A percentile compares a stretch with the other conserved stretches of the same genome.
phyloP scores from a whole-genome alignment of 768 basidiomycete species.

The Calvatia gigantea region DNA sequence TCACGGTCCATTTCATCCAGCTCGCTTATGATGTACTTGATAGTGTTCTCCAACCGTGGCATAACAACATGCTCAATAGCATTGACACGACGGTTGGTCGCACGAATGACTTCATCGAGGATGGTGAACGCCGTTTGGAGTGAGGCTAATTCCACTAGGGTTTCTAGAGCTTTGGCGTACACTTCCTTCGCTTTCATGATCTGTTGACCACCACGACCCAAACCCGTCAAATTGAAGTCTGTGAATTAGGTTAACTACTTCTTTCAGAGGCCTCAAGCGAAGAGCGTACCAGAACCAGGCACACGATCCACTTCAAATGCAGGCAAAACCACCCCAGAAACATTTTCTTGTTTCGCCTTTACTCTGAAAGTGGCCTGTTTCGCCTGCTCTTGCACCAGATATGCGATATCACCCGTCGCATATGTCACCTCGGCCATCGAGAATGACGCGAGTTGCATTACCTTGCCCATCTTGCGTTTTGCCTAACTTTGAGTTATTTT shows the following conservation, averaged over 20 bases:
- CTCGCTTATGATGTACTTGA: slow-evolving; percentile 97
- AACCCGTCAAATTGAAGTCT: slow-evolving; percentile 97
- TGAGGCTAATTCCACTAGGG: slow-evolving; percentile 94
- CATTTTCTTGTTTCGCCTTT: slow-evolving; percentile 95
- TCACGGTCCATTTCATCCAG: slow-evolving; percentile 98
- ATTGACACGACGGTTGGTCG: slow-evolving; percentile 98
- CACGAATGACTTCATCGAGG: slow-evolving; percentile 97
- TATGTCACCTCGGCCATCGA: slow-evolving; percentile 99
- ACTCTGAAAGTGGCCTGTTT: slow-evolving; percentile 90
- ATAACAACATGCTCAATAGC: slow-evolving; percentile 98
- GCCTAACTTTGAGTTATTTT: slow-evolving; percentile 54
- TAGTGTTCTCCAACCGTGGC: slow-evolving; percentile 92
- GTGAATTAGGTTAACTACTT: neutral
- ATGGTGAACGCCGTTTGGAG: slow-evolving; percentile 98
- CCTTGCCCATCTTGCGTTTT: slow-evolving; percentile 97
- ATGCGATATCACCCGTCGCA: slow-evolving; percentile 94
- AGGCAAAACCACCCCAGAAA: slow-evolving; percentile 93
- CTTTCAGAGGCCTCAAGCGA: neutral
- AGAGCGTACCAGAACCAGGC: slow-evolving; percentile 66
- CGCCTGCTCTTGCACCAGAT: slow-evolving; percentile 96
- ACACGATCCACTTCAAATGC: slow-evolving; percentile 92
- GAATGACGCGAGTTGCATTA: slow-evolving; percentile 98
- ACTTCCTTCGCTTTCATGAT: slow-evolving; percentile 93
- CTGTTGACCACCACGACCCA: slow-evolving; percentile 96
- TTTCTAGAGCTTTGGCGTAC: slow-evolving; percentile 96